phyloP scores from a whole-genome alignment of 1,284 basidiomycete genomes.

The Ceratobasidium sp. region DNA sequence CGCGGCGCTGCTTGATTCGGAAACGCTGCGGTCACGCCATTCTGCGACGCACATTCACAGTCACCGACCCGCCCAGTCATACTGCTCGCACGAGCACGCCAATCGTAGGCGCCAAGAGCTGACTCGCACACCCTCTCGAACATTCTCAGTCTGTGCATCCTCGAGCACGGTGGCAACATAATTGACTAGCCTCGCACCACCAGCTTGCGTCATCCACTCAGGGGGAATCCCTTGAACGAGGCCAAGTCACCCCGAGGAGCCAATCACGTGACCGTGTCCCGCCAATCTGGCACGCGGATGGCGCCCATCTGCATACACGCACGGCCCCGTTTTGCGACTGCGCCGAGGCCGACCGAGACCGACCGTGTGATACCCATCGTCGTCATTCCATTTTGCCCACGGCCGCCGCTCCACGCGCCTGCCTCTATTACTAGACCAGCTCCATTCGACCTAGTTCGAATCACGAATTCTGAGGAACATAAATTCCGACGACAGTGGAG shows the following conservation, averaged over 20 bases:
- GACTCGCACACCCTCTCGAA: constrained; percentile 19
- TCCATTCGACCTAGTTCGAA: constrained; percentile 14
- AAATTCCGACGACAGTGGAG: not conserved
- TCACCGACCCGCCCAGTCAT: constrained; percentile 15
- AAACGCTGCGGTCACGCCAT: constrained; percentile 16
- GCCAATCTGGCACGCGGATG: not conserved
- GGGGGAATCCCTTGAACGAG: not conserved
- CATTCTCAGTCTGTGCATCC: not conserved
- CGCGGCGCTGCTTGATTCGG: not conserved
- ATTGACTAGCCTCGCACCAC: constrained; percentile 30
- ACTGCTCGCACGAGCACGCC: constrained; percentile 1
- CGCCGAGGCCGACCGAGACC: not conserved
- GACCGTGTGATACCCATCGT: not conserved
- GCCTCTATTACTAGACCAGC: not conserved
- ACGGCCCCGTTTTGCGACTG: constrained; percentile 41
- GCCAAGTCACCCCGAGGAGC: not conserved
- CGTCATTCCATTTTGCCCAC: not conserved
- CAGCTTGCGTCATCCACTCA: constrained; percentile 28
- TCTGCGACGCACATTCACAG: not conserved
- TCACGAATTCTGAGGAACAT: constrained; percentile 2
- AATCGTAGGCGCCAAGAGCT: not conserved
- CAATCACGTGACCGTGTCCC: constrained; percentile 40
- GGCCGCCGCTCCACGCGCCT: not conserved
- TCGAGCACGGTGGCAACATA: constrained; percentile 26
- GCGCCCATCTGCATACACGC: constrained; percentile 40